Base-by-base conservation (phyloP, 1,139 yeast genomes). In the Blastobotrys ciferrii region DNA sequence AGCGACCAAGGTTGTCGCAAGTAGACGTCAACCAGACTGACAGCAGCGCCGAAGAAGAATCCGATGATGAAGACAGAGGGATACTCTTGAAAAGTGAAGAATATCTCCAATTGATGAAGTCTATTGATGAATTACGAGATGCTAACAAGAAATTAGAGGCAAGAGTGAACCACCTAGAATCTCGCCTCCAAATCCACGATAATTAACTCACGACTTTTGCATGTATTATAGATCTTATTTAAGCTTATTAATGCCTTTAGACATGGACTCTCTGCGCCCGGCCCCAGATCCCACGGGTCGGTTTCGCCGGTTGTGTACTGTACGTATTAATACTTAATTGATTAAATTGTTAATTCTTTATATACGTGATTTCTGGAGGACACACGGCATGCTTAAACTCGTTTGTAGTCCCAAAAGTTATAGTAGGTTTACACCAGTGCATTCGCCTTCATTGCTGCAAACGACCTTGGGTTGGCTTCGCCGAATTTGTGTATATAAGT, bases 1-100 rank as follows among this genome's bases (percentile, higher is more conserved):
- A 43, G 18, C 42, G 47, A 3, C 38, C 37, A 9, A 9, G 37
- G 38, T 19, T 23, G 14, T 28, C 43, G 4, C 33, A 23, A 12
- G 18, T 23, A 15, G 30, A 18, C 14, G 9, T 19, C 13, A 11
- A 13, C 32, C 15, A 14, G 14, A 31, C 15, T 17, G 35, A 25
- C 35, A 23, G 28, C 28, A 23, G 28, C 28, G 5, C 5, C 28
- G 33, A 40, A 9, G 23, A 28, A 5, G 32, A 40, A 12, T 9
- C 18, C 18, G 32, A 40, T 25, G 33, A 40, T 17, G 20, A 40
- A 18, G 5, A 12, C 12, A 40, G 23, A n/a, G 14, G 30, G 9
- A 18, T 23, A 17, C 14, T 9, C 19, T 13, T 20, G 17, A 23
- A 12, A 14, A 13, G 14, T 19, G 31, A 37, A 12, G 25, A 42